phyloP scores from a whole-genome alignment of 1,284 basidiomycete species.

The Pterulicium gracile region DNA sequence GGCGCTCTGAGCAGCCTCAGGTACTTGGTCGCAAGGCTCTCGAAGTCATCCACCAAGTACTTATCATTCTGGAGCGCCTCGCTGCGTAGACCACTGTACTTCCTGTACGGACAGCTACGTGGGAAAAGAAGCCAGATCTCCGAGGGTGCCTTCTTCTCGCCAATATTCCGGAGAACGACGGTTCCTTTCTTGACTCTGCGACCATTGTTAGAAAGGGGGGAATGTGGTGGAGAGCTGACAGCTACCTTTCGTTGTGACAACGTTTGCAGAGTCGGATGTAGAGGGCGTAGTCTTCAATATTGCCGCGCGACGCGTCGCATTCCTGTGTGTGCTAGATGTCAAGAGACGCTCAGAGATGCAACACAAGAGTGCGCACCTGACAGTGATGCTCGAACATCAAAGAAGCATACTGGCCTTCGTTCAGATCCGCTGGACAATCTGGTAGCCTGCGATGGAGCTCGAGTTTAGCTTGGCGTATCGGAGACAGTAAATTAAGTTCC shows the following conservation, averaged over 20 bases:
- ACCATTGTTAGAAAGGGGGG: no score
- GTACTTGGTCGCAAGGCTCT: no score
- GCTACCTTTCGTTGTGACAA: background rate
- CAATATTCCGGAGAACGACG: no score
- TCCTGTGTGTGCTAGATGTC: background rate
- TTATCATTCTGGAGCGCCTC: no score
- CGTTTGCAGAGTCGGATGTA: background rate
- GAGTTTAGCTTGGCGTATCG: background rate
- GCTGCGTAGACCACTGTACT: no score
- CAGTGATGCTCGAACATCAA: background rate
- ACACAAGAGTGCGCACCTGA: background rate
- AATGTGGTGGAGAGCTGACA: background rate
- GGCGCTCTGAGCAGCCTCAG: no score
- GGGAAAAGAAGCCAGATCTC: no score
- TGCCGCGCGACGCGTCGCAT: background rate
- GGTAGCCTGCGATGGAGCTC: background rate
- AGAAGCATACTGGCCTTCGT: constrained; percentile 2
- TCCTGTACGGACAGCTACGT: no score
- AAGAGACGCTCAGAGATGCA: background rate
- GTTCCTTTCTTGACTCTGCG: no score
- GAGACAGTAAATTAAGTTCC: background rate
- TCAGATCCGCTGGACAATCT: background rate
- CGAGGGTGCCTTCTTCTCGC: no score
- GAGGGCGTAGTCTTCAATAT: background rate
- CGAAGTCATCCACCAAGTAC: no score